Evolutionary conservation across 2,329 filamentous ascomycete genomes (phyloP).

Genomic region (Albifimbria verrucaria): DNA sequence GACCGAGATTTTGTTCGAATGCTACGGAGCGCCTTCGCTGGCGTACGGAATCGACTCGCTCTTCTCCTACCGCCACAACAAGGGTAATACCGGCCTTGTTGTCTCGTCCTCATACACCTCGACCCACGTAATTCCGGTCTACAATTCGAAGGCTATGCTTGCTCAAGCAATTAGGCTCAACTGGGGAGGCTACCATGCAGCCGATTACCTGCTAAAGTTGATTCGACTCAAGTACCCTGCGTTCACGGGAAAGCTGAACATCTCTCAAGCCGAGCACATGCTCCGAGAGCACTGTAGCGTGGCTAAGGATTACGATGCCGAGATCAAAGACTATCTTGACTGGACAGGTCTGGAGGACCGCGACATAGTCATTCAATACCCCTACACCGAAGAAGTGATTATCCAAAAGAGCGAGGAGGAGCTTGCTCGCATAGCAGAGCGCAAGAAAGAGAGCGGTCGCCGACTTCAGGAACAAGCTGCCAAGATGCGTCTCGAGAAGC

Average conservation of each 20-base stretch:
- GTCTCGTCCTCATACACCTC: slow-evolving; percentile 90
- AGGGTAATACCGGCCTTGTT: slow-evolving; percentile 81
- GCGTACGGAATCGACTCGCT: slow-evolving; percentile 95
- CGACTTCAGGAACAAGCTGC: slow-evolving; percentile 92
- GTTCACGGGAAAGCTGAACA: slow-evolving; percentile 81
- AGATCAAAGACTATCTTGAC: slow-evolving; percentile 75
- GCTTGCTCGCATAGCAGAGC: slow-evolving; percentile 82
- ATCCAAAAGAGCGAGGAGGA: slow-evolving; percentile 94
- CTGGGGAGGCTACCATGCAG: slow-evolving; percentile 88
- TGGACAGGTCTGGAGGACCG: slow-evolving; percentile 91
- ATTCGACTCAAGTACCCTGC: slow-evolving; percentile 87
- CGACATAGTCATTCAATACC: slow-evolving; percentile 86
- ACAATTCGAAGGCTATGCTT: slow-evolving; percentile 80
- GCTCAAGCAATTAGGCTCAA: slow-evolving; percentile 85
- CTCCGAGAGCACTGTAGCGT: slow-evolving; percentile 88
- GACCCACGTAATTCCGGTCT: slow-evolving; percentile 91
- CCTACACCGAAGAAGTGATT: slow-evolving; percentile 86
- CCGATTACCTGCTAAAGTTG: slow-evolving; percentile 88
- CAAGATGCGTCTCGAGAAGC: slow-evolving; percentile 92
- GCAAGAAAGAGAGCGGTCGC: slow-evolving; percentile 90
- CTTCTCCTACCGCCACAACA: slow-evolving; percentile 93
- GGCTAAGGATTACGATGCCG: slow-evolving; percentile 76
- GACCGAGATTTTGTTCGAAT: slow-evolving; percentile 97
- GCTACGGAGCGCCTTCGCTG: slow-evolving; percentile 84
- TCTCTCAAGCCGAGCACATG: slow-evolving; percentile 83